Evolutionary conservation across 345 rosid species (phyloP).

Genomic region (Populus euphratica): DNA sequence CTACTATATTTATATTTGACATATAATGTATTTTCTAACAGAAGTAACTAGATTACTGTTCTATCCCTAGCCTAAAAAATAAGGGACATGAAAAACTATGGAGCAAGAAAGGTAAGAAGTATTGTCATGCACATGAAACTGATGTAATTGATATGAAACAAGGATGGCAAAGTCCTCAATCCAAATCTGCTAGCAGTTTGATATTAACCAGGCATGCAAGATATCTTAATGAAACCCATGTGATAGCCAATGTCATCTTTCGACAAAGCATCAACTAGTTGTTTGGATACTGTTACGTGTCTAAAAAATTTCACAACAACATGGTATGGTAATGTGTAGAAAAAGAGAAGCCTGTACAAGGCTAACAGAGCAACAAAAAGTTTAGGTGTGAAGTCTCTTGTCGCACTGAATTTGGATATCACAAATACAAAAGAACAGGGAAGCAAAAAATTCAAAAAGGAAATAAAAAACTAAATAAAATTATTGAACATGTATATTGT

Average conservation of each 20-base stretch:
- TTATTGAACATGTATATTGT: background rate
- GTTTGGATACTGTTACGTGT: too few species aligned
- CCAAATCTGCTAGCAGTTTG: too few species aligned
- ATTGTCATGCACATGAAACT: background rate
- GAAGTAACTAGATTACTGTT: too few species aligned
- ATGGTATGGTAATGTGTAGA: background rate
- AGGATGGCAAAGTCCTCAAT: background rate
- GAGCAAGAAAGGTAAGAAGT: background rate
- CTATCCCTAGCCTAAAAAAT: background rate
- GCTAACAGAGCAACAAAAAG: background rate
- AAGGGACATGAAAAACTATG: background rate
- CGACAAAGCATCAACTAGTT: background rate
- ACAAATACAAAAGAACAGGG: too few species aligned
- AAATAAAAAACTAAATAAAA: background rate
- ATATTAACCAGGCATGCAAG: background rate
- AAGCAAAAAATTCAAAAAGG: background rate
- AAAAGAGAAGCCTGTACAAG: background rate
- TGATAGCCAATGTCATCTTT: background rate
- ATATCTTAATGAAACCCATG: background rate
- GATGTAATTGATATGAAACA: background rate
- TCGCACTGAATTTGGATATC: background rate
- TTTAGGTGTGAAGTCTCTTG: background rate
- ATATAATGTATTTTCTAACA: too few species aligned
- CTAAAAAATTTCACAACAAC: background rate
- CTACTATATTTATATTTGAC: too few species aligned